Percentiles rank a stretch among this genome's conserved stretches.
Evolutionary conservation across 495 filamentous ascomycete species (phyloP).

Genomic region (Chlorociboria aeruginascens): DNA sequence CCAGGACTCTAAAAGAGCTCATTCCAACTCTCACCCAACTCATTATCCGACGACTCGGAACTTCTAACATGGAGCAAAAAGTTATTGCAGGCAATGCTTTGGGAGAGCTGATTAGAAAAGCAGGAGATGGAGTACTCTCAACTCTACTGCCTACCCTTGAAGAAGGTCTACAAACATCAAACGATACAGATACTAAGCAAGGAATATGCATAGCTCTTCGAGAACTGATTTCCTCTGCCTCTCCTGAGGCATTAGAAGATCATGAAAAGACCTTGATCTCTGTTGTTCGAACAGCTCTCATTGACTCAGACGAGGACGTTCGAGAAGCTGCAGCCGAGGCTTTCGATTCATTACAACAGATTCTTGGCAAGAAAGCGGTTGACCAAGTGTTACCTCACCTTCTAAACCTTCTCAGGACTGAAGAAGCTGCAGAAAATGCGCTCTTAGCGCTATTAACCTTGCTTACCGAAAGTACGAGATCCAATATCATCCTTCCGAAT

Average conservation of each 20-base stretch:
- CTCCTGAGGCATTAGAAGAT: slow-evolving; percentile 78
- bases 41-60: slow-evolving; percentile 87
- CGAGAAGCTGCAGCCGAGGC: slow-evolving; percentile 94
- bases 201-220: slow-evolving; percentile 94
- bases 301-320: slow-evolving; percentile 79
- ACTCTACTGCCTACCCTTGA: slow-evolving; percentile 85
- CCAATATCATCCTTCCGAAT: slow-evolving; percentile 92
- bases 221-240: slow-evolving; percentile 87
- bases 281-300: slow-evolving; percentile 84
- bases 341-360: slow-evolving; percentile 86
- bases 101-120: slow-evolving; percentile 91
- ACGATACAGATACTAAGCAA: slow-evolving; percentile 88
- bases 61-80: slow-evolving; percentile 95
- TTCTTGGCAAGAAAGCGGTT: slow-evolving; percentile 83
- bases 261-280: slow-evolving; percentile 92
- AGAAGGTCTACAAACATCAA: slow-evolving; percentile 77
- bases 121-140: slow-evolving; percentile 82
- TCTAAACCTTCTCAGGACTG: slow-evolving; percentile 70
- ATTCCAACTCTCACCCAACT: slow-evolving; percentile 88
- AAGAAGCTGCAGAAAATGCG: slow-evolving; percentile 83
- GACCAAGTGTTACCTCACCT: slow-evolving; percentile 92
- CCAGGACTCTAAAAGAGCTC: slow-evolving; percentile 85
- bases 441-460: slow-evolving; percentile 84
- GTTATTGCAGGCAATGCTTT: slow-evolving; percentile 95
- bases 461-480: slow-evolving; percentile 83